Evolutionary conservation across 306 rosid species (phyloP).

Genomic region (Cicer arietinum): DNA sequence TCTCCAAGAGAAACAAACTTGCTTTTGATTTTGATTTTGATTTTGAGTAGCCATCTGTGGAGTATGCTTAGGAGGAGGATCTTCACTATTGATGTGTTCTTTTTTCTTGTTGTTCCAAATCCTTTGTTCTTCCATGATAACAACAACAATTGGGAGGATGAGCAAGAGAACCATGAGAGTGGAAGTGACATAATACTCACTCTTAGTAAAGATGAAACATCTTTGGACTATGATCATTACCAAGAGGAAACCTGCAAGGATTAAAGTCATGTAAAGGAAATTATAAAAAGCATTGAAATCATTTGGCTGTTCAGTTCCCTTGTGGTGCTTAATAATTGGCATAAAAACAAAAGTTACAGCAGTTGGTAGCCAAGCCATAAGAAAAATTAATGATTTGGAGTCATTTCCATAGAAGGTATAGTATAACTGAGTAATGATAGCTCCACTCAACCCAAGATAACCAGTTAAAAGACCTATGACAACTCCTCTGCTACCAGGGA

Average conservation of each 20-base stretch:
- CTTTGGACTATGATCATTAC: constrained; percentile 56
- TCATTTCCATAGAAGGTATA: constrained; percentile 61
- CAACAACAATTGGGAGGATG: constrained; percentile 57
- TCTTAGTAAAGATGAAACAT: constrained; percentile 40
- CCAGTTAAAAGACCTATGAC: constrained; percentile 51
- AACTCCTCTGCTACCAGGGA: constrained; percentile 52
- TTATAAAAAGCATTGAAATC: constrained; percentile 64
- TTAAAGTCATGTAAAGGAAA: constrained; percentile 60
- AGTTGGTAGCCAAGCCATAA: constrained; percentile 77
- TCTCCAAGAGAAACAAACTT: constrained; percentile 47
- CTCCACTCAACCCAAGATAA: constrained; percentile 48
- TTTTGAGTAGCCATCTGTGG: constrained; percentile 29
- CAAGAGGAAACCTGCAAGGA: constrained; percentile 66
- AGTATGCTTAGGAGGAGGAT: constrained; percentile 31
- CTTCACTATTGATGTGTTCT: not conserved
- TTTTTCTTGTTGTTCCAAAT: constrained; percentile 42
- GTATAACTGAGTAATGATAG: constrained; percentile 52
- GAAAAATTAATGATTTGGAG: constrained; percentile 57
- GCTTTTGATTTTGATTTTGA: not conserved
- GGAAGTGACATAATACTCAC: constrained; percentile 51
- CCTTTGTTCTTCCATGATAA: constrained; percentile 52
- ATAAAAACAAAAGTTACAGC: constrained; percentile 54
- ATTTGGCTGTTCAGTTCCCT: constrained; percentile 39
- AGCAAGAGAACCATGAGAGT: constrained; percentile 53
- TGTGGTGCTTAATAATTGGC: constrained; percentile 50